Conservation (phyloP, 306 rosid genomes). For the Rosa chinensis region DNA sequence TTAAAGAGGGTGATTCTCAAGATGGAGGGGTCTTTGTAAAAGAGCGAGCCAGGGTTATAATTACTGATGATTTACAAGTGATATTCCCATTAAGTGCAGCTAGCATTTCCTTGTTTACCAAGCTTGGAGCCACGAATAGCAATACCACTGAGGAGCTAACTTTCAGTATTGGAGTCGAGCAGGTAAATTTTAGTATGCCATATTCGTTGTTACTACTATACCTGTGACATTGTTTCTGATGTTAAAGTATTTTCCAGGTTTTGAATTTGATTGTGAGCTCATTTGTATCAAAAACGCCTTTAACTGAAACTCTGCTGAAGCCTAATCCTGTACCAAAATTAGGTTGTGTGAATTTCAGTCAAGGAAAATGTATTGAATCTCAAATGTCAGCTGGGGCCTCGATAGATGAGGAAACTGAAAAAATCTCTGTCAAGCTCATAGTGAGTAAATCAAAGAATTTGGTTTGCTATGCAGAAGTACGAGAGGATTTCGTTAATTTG, state of each 20-base stretch:
- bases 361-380: background rate
- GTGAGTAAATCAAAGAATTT: slow-evolving; percentile 4
- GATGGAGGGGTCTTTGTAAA: slow-evolving; percentile 1
- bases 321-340: background rate
- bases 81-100: background rate
- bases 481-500: slow-evolving; percentile 10
- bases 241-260: background rate
- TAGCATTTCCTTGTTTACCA: background rate
- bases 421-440: background rate
- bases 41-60: background rate
- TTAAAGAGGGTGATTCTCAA: background rate
- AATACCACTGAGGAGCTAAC: background rate
- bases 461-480: slow-evolving; percentile 13
- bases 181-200: background rate
- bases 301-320: slow-evolving; percentile 15
- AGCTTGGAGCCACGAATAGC: background rate
- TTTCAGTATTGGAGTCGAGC: background rate
- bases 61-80: slow-evolving; percentile 23
- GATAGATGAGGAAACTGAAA: background rate
- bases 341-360: background rate
- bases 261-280: background rate
- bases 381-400: too few relatives aligned
- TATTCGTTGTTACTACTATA: background rate
- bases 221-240: background rate
- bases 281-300: slow-evolving; percentile 1